Percentiles rank a stretch among this genome's conserved stretches.
Evolutionary conservation across 2,329 filamentous ascomycete species (phyloP).

Genomic region (Westerdykella sp.): DNA sequence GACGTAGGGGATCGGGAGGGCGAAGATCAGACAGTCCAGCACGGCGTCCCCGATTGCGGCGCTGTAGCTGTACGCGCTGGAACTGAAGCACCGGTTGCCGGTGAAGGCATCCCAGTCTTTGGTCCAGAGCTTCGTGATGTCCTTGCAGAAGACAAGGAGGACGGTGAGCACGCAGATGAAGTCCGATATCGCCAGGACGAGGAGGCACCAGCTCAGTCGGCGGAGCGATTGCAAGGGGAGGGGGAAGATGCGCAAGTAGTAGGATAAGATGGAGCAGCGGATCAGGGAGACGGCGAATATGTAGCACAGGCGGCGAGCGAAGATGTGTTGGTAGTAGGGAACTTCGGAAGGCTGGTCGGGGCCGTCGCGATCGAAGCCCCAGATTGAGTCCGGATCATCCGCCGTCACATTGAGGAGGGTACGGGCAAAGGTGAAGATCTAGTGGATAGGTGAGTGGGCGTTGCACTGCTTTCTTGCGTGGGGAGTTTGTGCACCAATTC

Average conservation of each 20-base stretch:
- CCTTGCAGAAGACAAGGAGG: slow-evolving; percentile 16
- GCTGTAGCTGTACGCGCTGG: slow-evolving; percentile 19
- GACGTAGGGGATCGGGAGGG: slow-evolving; percentile 21
- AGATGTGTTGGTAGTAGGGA: slow-evolving; percentile 16
- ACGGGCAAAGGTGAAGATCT: too few relatives aligned
- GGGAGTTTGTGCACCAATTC: too few relatives aligned
- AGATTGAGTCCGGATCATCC: slow-evolving; percentile 9
- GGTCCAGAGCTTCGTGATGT: slow-evolving; percentile 23
- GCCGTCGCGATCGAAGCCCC: slow-evolving; percentile 18
- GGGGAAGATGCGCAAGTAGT: slow-evolving; percentile 35
- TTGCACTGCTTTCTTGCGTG: too few relatives aligned
- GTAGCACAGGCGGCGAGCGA: slow-evolving; percentile 31
- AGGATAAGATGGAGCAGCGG: slow-evolving; percentile 31
- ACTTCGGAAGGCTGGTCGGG: background rate
- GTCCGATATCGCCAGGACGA: slow-evolving; percentile 13
- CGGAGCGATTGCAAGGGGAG: slow-evolving; percentile 12
- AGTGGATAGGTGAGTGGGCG: too few relatives aligned
- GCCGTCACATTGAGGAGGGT: slow-evolving; percentile 2
- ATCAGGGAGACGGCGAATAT: slow-evolving; percentile 28
- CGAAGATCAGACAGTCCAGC: slow-evolving; percentile 22
- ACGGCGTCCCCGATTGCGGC: slow-evolving; percentile 24
- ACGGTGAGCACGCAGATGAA: slow-evolving; percentile 20
- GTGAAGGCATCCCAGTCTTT: slow-evolving; percentile 14
- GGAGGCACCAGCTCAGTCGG: slow-evolving; percentile 13
- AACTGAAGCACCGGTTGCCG: slow-evolving; percentile 22